These are phyloP conservation scores for Starmerella apicola DNA, from an alignment of 805 yeast genomes.

Conservation along the genomic window DNA sequence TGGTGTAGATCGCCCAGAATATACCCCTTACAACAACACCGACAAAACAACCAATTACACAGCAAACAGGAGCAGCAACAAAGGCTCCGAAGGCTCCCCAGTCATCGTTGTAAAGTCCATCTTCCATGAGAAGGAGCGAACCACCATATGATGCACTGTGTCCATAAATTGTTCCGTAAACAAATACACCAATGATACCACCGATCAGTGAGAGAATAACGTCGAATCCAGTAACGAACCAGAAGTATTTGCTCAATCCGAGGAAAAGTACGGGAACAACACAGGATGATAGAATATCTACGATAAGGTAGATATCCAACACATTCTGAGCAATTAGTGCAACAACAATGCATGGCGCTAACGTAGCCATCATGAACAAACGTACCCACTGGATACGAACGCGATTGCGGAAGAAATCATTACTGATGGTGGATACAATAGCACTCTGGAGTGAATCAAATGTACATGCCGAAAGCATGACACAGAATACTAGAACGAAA, in stretches of 20 bases:
- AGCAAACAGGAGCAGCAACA: slow-evolving; percentile 79
- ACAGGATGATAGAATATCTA: slow-evolving; percentile 78
- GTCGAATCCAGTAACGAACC: slow-evolving; percentile 67
- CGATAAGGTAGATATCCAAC: slow-evolving; percentile 76
- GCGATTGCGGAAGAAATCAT: slow-evolving; percentile 78
- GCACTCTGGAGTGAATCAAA: slow-evolving; percentile 84
- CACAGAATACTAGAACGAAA: slow-evolving; percentile 61
- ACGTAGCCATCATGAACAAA: slow-evolving; percentile 54
- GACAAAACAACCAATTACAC: slow-evolving; percentile 44
- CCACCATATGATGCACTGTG: slow-evolving; percentile 59
- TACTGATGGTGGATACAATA: slow-evolving; percentile 75
- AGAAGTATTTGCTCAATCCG: slow-evolving; percentile 57
- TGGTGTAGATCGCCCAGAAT: slow-evolving; percentile 8
- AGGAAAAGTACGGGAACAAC: slow-evolving; percentile 73
- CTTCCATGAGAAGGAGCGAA: slow-evolving; percentile 45
- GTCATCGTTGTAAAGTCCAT: slow-evolving; percentile 65
- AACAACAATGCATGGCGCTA: slow-evolving; percentile 79
- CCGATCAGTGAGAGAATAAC: slow-evolving; percentile 75
- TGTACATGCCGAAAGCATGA: slow-evolving; percentile 72
- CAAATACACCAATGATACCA: slow-evolving; percentile 64
- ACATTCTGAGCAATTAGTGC: slow-evolving; percentile 76
- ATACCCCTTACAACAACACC: slow-evolving; percentile 32
- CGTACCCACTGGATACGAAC: slow-evolving; percentile 56
- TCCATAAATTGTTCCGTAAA: slow-evolving; percentile 75
- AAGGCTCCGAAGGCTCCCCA: slow-evolving; percentile 96